A percentile compares a stretch with the other conserved stretches of the same genome.
phyloP scores from a whole-genome alignment of 208 protist species.

The Acanthamoeba castellanii region DNA sequence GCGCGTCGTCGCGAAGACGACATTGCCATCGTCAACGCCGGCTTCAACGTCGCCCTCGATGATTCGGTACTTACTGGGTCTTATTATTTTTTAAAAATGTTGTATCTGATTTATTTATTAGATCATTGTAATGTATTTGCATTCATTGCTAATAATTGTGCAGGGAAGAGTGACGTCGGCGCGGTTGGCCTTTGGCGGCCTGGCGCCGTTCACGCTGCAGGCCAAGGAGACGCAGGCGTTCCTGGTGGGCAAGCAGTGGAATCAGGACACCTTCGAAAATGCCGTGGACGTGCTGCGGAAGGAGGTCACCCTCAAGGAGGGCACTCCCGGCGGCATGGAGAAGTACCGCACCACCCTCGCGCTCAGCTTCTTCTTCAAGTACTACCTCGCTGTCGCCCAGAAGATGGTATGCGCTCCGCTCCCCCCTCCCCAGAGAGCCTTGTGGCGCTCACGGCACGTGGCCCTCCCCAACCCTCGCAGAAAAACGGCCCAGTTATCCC shows the following conservation, averaged over 20 bases:
- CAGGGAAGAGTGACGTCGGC: slow-evolving; percentile 75
- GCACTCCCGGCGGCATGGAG: slow-evolving; percentile 85
- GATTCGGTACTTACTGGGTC: background rate
- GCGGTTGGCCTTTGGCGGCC: slow-evolving; percentile 85
- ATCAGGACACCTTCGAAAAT: slow-evolving; percentile 58
- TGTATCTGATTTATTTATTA: background rate
- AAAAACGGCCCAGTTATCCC: slow-evolving; percentile 20
- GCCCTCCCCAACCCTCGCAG: background rate
- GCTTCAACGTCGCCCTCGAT: slow-evolving; percentile 53
- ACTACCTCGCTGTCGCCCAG: slow-evolving; percentile 85
- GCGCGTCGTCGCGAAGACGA: slow-evolving; percentile 91
- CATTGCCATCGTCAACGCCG: slow-evolving; percentile 92
- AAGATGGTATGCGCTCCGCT: slow-evolving; percentile 4
- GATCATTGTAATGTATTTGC: too few species aligned
- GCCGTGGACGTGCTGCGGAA: slow-evolving; percentile 28
- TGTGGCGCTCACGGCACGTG: too few species aligned
- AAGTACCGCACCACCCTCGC: slow-evolving; percentile 88
- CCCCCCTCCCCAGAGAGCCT: background rate
- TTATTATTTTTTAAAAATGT: background rate
- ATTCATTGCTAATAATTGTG: background rate
- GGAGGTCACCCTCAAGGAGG: slow-evolving; percentile 66
- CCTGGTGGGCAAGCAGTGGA: slow-evolving; percentile 81
- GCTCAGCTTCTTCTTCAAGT: slow-evolving; percentile 93
- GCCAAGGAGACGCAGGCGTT: slow-evolving; percentile 78
- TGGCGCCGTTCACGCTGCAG: slow-evolving; percentile 83